Evolutionary conservation across 495 filamentous ascomycete genomes (phyloP).

Genomic region (Echria macrotheca): DNA sequence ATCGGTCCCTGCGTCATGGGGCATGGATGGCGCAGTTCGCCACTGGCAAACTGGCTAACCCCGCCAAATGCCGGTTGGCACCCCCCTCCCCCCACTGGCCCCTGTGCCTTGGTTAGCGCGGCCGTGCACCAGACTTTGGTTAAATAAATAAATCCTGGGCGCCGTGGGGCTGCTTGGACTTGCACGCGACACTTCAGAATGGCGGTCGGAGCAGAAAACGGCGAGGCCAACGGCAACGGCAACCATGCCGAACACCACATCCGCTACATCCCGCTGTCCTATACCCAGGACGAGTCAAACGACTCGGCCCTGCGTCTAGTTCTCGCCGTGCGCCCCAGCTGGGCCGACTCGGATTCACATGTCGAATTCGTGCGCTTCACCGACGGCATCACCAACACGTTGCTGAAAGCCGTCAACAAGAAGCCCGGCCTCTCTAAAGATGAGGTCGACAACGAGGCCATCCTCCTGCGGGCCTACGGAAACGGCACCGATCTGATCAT

Average conservation of each 20-base stretch:
- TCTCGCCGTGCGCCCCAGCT: slow-evolving; percentile 74
- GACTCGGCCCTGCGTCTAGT: slow-evolving; percentile 73
- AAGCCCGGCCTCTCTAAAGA: slow-evolving; percentile 68
- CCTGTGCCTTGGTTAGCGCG: too few relatives aligned
- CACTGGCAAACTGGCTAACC: too few relatives aligned
- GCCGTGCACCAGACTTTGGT: too few relatives aligned
- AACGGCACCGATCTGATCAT: slow-evolving; percentile 92
- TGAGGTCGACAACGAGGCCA: slow-evolving; percentile 76
- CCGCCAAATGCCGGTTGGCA: too few relatives aligned
- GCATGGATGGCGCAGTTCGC: too few relatives aligned
- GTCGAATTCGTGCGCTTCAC: slow-evolving; percentile 89
- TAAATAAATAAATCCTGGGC: neutral
- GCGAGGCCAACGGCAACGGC: slow-evolving; percentile 16
- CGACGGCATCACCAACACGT: slow-evolving; percentile 97
- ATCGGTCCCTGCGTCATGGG: too few relatives aligned
- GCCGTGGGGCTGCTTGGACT: neutral
- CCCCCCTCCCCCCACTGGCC: too few relatives aligned
- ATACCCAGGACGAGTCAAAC: slow-evolving; percentile 68
- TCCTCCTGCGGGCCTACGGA: slow-evolving; percentile 91
- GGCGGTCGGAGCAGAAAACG: slow-evolving; percentile 22
- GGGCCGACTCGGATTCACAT: slow-evolving; percentile 67
- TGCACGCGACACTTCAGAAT: too few relatives aligned
- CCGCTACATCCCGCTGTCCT: slow-evolving; percentile 63
- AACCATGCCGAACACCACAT: slow-evolving; percentile 30
- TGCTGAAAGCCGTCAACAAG: slow-evolving; percentile 81